A percentile compares a stretch with the other conserved stretches of the same genome.
Evolutionary conservation across 2,329 filamentous ascomycete genomes (phyloP).

Genomic region (Apiospora malaysiana): DNA sequence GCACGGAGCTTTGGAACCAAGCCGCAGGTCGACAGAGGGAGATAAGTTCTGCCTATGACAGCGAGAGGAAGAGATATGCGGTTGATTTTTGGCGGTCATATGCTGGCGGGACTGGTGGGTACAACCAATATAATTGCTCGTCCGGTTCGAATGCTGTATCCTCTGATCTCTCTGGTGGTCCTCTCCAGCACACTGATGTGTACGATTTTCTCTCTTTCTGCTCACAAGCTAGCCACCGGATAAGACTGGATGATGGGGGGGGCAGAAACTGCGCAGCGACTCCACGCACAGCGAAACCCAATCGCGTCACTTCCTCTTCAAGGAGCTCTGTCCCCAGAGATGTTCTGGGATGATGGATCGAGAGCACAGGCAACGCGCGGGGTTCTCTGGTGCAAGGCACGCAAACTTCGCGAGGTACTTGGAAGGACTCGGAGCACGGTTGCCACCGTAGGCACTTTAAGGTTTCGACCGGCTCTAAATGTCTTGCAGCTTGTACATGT

Average conservation of each 20-base stretch:
- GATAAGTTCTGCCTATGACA: slow-evolving; percentile 15
- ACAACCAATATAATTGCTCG: slow-evolving; percentile 16
- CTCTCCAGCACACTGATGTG: neutral
- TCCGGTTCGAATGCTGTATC: slow-evolving; percentile 8
- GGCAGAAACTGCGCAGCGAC: slow-evolving; percentile 3
- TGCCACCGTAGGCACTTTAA: slow-evolving; percentile 21
- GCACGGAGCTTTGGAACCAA: slow-evolving; percentile 8
- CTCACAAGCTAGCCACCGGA: neutral
- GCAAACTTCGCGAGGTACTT: slow-evolving; percentile 21
- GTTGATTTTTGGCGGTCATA: neutral
- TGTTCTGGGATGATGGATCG: slow-evolving; percentile 14
- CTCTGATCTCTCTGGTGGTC: slow-evolving; percentile 1
- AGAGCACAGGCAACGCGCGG: slow-evolving; percentile 15
- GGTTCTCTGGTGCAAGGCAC: slow-evolving; percentile 19
- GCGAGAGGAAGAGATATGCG: neutral
- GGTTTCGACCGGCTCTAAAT: slow-evolving; percentile 20
- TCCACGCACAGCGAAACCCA: slow-evolving; percentile 18
- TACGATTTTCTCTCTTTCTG: slow-evolving; percentile 3
- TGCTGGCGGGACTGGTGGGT: slow-evolving; percentile 9
- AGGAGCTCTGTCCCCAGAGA: slow-evolving; percentile 6
- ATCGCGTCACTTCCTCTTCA: slow-evolving; percentile 16
- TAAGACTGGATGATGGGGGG: slow-evolving; percentile 16
- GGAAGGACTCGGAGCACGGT: slow-evolving; percentile 20
- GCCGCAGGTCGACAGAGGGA: neutral
- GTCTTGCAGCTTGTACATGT: slow-evolving; percentile 21